Evolutionary conservation across 139 green algal species (phyloP), one percentile per base, ranked within the genome.

Genomic region (Closterium sp.): DNA sequence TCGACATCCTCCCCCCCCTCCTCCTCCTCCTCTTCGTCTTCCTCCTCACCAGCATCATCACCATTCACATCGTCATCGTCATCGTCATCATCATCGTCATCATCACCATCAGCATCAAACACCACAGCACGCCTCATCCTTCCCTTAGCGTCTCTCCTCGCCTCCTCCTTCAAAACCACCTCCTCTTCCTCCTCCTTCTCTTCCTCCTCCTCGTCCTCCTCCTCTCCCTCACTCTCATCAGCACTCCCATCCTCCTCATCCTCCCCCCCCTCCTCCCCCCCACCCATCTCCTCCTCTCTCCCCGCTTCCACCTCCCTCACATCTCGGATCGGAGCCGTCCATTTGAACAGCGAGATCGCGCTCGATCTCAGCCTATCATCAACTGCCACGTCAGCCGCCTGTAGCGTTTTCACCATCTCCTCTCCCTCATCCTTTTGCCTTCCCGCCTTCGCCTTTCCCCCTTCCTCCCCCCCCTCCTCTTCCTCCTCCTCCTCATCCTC

Each of bases 401-500:
- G 96, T 88, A 99, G 97, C 35, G 94, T 91, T 1, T 96, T 91
- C 69, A 99, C 97, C 98, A 99, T 93, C 91, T 89, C 88, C 87
- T 43, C 91, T 8, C 91, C 91, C 34, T 31, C 66, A 31, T 55
- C 97, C 2, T 97, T 97, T 87, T 97, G 95, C 83, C 64, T 87
- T 35, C 28, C 36, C 43, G 9, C 88, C 64, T 8, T 36, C 30
- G 21, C 33, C 83, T 31, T 55, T 21, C 19, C 55, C 66, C 28
- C 32, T 35, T 28, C 34, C 1, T 31, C 97, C 2, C 97, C 97
- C 86, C 97, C 95, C 83, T 85, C 90, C 9, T 31, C 30, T 35
- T 93, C n/a, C 31, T 23, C 31, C 10, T 92, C 81, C 10, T 89
- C 89, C 30, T 32, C 35, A 81, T 91, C 64, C 3, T 76, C 66